Evolutionary conservation across 2,329 filamentous ascomycete species (phyloP).

Genomic region (Pseudogymnoascus sp.): DNA sequence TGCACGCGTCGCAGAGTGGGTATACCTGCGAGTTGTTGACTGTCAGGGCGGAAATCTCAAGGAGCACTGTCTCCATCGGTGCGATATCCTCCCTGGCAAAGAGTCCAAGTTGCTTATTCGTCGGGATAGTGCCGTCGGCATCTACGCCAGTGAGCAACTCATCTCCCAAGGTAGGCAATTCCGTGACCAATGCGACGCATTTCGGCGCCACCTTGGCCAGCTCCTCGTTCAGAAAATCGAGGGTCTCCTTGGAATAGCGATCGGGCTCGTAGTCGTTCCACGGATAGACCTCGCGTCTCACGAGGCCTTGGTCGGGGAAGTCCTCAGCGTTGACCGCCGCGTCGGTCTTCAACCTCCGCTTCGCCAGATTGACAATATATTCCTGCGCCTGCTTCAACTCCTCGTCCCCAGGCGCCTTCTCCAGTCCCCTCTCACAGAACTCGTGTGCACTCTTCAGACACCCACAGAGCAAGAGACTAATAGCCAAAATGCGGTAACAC

Average conservation of each 20-base stretch:
- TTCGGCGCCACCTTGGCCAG: constrained; percentile 66
- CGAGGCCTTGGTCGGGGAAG: constrained; percentile 61
- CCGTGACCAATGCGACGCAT: constrained; percentile 68
- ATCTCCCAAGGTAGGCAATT: constrained; percentile 58
- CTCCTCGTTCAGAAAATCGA: constrained; percentile 63
- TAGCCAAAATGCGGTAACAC: constrained; percentile 50
- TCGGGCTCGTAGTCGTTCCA: constrained; percentile 64
- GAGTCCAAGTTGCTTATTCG: constrained; percentile 73
- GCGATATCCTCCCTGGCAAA: constrained; percentile 78
- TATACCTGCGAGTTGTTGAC: constrained; percentile 85
- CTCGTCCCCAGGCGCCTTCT: constrained; percentile 44
- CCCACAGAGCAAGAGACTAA: constrained; percentile 54
- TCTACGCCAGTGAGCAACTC: constrained; percentile 41
- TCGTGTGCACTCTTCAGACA: constrained; percentile 59
- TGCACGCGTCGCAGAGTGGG: constrained; percentile 82
- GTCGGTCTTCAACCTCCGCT: constrained; percentile 37
- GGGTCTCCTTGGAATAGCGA: constrained; percentile 58
- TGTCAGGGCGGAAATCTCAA: constrained; percentile 78
- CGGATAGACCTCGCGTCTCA: constrained; percentile 62
- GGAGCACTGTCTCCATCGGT: constrained; percentile 67
- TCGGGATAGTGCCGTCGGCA: constrained; percentile 43
- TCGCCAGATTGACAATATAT: constrained; percentile 46
- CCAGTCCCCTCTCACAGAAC: constrained; percentile 56
- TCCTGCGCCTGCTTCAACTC: constrained; percentile 47
- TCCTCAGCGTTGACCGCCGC: constrained; percentile 40